Evolutionary conservation across 2,329 filamentous ascomycete species (phyloP).

Genomic region (Corniculantispora saksenae): DNA sequence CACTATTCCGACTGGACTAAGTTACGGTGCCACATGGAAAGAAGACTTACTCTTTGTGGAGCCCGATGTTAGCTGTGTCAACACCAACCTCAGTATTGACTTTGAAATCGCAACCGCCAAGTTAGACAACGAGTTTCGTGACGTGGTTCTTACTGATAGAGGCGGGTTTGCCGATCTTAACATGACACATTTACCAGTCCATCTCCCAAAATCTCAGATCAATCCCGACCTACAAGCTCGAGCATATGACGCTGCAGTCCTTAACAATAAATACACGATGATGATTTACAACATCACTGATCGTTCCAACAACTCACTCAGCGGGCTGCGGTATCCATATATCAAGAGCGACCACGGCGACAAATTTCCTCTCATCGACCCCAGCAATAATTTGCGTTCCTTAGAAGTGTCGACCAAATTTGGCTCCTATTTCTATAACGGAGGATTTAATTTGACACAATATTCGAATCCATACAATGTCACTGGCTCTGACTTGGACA

Average conservation of each 20-base stretch:
- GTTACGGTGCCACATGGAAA: neutral
- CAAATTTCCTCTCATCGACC: too few relatives aligned
- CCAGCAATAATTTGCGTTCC: too few relatives aligned
- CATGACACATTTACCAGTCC: neutral
- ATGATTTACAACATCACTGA: neutral
- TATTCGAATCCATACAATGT: too few relatives aligned
- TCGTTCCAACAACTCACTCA: neutral
- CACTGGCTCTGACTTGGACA: too few relatives aligned
- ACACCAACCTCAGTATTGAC: neutral
- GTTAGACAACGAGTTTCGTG: neutral
- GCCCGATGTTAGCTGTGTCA: neutral
- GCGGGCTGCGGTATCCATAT: too few relatives aligned
- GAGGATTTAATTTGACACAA: too few relatives aligned
- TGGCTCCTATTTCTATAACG: too few relatives aligned
- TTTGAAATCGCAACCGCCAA: neutral
- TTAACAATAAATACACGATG: neutral
- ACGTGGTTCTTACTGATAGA: neutral
- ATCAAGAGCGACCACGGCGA: too few relatives aligned
- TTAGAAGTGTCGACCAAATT: too few relatives aligned
- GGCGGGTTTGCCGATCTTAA: neutral
- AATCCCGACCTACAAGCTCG: neutral
- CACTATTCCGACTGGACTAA: neutral
- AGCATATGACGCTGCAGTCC: neutral
- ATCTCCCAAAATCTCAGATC: neutral
- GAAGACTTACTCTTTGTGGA: neutral